Evolutionary conservation across 305 asterid genomes (phyloP), one percentile per base, ranked within the genome.

Genomic region (Lippia alba): DNA sequence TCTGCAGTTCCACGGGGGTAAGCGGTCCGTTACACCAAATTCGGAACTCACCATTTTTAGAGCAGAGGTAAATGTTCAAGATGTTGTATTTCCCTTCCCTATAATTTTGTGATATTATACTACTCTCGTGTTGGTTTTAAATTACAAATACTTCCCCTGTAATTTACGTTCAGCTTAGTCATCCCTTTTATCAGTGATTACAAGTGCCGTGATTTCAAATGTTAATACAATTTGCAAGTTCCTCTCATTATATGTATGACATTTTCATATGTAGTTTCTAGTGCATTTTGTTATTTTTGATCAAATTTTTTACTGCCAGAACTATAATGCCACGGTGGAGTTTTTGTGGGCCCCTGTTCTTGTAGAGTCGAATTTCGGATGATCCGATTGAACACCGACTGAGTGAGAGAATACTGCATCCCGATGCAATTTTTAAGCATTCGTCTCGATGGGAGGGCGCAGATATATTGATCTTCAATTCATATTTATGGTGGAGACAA

Each of bases 281-380:
- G 30, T 24, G 30, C 30, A 24, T 24, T 24, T 24, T 24, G 30
- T 36, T 36, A 36, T 8, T 36, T 36, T 36, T 36, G 41, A 36
- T 36, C 9, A 8, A 36, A 1, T 24, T 36, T 36, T 36, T 36
- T 4, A 36, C 9, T 5, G 41, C 9, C 78, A 90, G 96, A 82
- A 80, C 64, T 90, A 86, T 67, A 90, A 90, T 64, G 96, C 99
- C 30, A 88, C 86, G 1, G 68, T 91, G 54, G 99, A 94, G 79
- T 94, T 91, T 69, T 89, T 94, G 3, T 94, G 99, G 97, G 95
- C 96, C 0, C 99, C 97, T 10, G 92, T 94, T 78, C 94, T 89
- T 40, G 95, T 91, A 3, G 99, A 91, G 76, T 94, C 97, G 3
- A 91, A 94, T 78, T 78, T 85, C 92, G 12, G 97, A 92, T 50